Evolutionary conservation across 768 basidiomycete species (phyloP), one percentile per base, ranked within the genome.

Genomic region (Hirschioporus abietinus): DNA sequence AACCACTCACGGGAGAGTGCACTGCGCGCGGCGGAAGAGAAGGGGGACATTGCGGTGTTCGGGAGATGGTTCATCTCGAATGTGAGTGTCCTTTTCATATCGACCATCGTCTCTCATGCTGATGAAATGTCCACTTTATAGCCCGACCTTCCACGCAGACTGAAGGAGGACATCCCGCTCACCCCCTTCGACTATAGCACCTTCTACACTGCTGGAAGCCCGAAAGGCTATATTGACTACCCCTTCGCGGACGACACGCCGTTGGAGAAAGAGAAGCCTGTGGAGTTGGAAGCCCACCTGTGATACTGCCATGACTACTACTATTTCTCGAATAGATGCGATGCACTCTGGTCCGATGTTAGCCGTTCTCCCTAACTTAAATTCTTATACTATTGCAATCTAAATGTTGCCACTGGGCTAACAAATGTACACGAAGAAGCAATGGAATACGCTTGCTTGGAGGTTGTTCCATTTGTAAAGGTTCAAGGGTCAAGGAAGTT

Each of bases 31-130:
- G 71, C 70, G 12, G 70, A 71, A 25, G 64, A 67, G 59, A 69
- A 66, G 1, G 69, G 66, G 7, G 62, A 70, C 25, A 64, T 74
- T 6, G 64, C 72, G 17, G 74, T 68, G 4, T 74, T 76, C 52
- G 74, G 74, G 1, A 66, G 74, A 7, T 65, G 61, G 35, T 76
- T 71, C 66, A 70, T 76, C 52, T 68, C 72, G 23, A 74, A 74
- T 64, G 80, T 81, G 30, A 25, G 60, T 61, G 24, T 61, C 30
- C 30, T 8, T 30, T 6, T 61, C 18, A 12, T 2, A 25, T 18
- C 15, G 25, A 25, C 15, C 20, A 25, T 18, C 9, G 1, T 8
- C 60, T 3, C 10, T 61, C 3, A 2, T 61, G 24, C 17, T 17
- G 60, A 12, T 61, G 60, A 24, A 12, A 4, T 17, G 18, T 3